Percentiles rank a stretch among this genome's conserved stretches.
phyloP scores from a whole-genome alignment of 306 rosid genomes.

The Inga laurina region DNA sequence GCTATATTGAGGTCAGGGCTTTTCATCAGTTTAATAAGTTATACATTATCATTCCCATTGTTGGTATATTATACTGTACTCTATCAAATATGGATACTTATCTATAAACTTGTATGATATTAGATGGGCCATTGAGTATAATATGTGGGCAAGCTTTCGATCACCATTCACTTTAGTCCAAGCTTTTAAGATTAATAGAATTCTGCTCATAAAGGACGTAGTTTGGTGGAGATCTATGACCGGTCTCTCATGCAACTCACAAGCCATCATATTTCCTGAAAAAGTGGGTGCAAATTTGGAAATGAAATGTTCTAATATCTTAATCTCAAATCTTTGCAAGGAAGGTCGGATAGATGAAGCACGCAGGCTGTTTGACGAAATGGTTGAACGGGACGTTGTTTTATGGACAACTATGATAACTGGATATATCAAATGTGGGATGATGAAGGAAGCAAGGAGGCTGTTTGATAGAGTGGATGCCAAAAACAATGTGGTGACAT shows the following conservation, averaged over 20 bases:
- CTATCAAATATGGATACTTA: not conserved
- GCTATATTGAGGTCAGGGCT: not conserved
- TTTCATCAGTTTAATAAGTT: not conserved
- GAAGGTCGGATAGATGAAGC: slow-evolving; percentile 41
- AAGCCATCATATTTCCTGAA: not conserved
- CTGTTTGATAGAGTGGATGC: slow-evolving; percentile 49
- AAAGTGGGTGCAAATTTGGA: not conserved
- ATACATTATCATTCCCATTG: not conserved
- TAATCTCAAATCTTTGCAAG: slow-evolving; percentile 27
- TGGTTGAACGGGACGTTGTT: slow-evolving; percentile 39
- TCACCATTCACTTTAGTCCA: not conserved
- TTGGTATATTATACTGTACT: not conserved
- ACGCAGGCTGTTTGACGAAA: slow-evolving; percentile 46
- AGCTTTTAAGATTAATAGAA: not conserved
- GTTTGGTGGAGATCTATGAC: not conserved
- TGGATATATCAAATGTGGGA: slow-evolving; percentile 47
- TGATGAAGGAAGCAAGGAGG: slow-evolving; percentile 50
- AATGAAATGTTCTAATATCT: slow-evolving; percentile 34
- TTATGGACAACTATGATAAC: slow-evolving; percentile 51
- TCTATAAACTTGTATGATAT: not conserved
- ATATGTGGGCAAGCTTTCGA: not conserved
- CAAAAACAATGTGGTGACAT: slow-evolving; percentile 33
- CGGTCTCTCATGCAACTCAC: not conserved
- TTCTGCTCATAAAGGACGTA: not conserved
- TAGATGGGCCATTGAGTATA: not conserved